Evolutionary conservation across 2,329 filamentous ascomycete genomes (phyloP).

Genomic region (Chaetomiaceae sp.): DNA sequence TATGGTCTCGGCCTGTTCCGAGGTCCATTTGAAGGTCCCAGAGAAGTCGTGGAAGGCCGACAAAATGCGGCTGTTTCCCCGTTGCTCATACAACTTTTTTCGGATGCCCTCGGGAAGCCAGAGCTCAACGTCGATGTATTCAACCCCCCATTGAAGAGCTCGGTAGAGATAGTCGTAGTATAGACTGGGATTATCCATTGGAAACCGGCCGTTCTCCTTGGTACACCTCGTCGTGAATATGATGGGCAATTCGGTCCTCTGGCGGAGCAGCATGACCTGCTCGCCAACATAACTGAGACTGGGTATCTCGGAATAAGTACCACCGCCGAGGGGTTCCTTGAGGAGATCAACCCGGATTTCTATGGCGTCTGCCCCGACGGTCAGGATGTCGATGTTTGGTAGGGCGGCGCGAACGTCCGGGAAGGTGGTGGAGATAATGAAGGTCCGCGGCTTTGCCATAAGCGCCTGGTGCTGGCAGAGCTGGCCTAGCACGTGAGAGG

Average conservation of each 20-base stretch:
- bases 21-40: constrained; percentile 78
- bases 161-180: constrained; percentile 78
- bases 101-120: constrained; percentile 79
- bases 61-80: constrained; percentile 79
- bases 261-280: constrained; percentile 77
- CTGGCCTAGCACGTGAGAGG: constrained; percentile 75
- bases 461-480: constrained; percentile 73
- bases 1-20: constrained; percentile 63
- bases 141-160: constrained; percentile 83
- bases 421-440: constrained; percentile 84
- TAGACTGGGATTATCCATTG: constrained; percentile 71
- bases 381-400: constrained; percentile 81
- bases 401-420: constrained; percentile 78
- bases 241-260: constrained; percentile 82
- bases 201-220: constrained; percentile 77
- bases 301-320: constrained; percentile 60
- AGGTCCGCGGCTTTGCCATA: constrained; percentile 72
- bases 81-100: constrained; percentile 60
- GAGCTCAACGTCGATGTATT: constrained; percentile 85
- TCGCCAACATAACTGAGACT: constrained; percentile 81
- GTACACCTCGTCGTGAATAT: constrained; percentile 84
- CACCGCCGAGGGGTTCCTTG: constrained; percentile 63
- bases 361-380: constrained; percentile 79
- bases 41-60: constrained; percentile 91
- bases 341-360: constrained; percentile 81